phyloP scores from a whole-genome alignment of 805 yeast genomes.

The Lipomyces spencermartinsiae region DNA sequence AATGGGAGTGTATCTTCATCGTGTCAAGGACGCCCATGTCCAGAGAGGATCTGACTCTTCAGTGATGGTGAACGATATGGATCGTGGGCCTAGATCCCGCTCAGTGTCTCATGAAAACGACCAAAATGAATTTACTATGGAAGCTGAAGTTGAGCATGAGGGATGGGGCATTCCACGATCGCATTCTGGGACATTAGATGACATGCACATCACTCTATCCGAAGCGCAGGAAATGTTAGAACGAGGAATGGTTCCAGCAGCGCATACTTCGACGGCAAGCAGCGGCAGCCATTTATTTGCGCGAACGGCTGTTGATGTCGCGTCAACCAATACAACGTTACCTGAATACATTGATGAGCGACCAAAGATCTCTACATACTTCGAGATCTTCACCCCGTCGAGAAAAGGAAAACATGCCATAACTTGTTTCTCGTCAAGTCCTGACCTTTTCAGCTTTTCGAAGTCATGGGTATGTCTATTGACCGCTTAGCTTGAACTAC shows the following conservation, averaged over 20 bases:
- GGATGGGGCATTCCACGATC: slow-evolving; percentile 4
- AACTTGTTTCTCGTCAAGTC: slow-evolving; percentile 62
- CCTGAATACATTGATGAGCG: slow-evolving; percentile 55
- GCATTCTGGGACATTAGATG: background rate
- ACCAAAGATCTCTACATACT: slow-evolving; percentile 55
- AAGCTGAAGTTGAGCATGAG: slow-evolving; percentile 1
- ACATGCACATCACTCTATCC: background rate
- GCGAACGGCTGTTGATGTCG: background rate
- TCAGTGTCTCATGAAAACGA: slow-evolving; percentile 4
- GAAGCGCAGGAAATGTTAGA: background rate
- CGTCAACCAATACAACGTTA: slow-evolving; percentile 4
- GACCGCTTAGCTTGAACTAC: background rate
- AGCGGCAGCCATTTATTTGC: background rate
- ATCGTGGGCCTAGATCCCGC: background rate
- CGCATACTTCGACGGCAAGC: background rate
- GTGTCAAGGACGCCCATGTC: slow-evolving; percentile 48
- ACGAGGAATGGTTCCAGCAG: background rate
- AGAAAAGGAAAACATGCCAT: slow-evolving; percentile 53
- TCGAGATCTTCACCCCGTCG: slow-evolving; percentile 62
- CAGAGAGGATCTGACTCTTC: slow-evolving; percentile 20
- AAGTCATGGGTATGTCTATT: slow-evolving; percentile 54
- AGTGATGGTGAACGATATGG: slow-evolving; percentile 3
- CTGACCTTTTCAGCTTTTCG: slow-evolving; percentile 57
- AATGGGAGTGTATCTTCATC: slow-evolving; percentile 62
- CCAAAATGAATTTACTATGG: background rate